Evolutionary conservation across 441 rosid species (phyloP).

Genomic region (Biscutella laevigata): DNA sequence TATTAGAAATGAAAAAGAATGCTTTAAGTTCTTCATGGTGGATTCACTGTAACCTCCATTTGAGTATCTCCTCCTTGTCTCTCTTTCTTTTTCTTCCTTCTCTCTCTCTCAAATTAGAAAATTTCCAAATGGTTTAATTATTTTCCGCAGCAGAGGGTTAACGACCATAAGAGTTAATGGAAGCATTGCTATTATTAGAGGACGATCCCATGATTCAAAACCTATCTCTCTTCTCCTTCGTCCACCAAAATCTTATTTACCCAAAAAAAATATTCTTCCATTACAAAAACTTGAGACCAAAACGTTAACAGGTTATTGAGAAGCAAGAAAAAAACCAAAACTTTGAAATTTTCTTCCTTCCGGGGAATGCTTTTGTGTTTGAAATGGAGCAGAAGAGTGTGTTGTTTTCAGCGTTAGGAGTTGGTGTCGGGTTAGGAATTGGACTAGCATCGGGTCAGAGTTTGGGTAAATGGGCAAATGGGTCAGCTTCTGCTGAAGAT

Average conservation of each 20-base stretch:
- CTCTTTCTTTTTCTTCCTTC: too few species aligned
- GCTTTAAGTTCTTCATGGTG: too few species aligned
- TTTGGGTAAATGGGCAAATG: slow-evolving; percentile 46
- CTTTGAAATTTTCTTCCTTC: background rate
- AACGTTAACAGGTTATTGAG: background rate
- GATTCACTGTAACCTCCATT: too few species aligned
- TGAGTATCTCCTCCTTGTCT: too few species aligned
- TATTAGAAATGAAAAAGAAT: too few species aligned
- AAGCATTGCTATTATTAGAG: slow-evolving; percentile 16
- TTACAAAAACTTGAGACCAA: slow-evolving; percentile 17
- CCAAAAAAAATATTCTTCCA: background rate
- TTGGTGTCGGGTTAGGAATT: slow-evolving; percentile 81
- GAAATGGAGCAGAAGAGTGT: slow-evolving; percentile 77
- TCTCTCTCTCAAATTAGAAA: too few species aligned
- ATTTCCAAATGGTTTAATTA: too few species aligned
- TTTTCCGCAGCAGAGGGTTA: too few species aligned
- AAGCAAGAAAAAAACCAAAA: slow-evolving; percentile 3
- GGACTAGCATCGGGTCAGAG: slow-evolving; percentile 80
- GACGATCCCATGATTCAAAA: slow-evolving; percentile 15
- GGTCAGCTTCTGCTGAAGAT: slow-evolving; percentile 43
- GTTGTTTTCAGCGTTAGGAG: slow-evolving; percentile 68
- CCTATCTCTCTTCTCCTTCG: slow-evolving; percentile 20
- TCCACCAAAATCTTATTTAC: slow-evolving; percentile 18
- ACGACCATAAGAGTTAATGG: slow-evolving; percentile 24
- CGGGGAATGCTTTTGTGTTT: slow-evolving; percentile 20